A percentile compares a stretch with the other conserved stretches of the same genome.
Conservation (phyloP, 2,329 filamentous ascomycete species). For the Alternaria hordeiaustralica region DNA sequence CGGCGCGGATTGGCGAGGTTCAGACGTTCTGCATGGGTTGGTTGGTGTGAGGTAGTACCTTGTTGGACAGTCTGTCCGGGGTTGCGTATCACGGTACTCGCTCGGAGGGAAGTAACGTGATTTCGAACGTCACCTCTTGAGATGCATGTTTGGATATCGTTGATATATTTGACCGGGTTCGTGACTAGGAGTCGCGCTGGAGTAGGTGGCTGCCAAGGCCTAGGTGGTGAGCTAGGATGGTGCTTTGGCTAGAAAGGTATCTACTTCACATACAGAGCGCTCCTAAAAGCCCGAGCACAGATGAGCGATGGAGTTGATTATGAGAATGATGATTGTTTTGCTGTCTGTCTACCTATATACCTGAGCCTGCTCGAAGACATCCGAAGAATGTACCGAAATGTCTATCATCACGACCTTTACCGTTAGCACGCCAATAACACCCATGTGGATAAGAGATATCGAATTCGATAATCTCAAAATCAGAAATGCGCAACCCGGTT, state of each 20-base stretch:
- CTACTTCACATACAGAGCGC: neutral
- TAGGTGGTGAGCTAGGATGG: neutral
- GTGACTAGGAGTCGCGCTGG: neutral
- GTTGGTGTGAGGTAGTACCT: constrained; percentile 11
- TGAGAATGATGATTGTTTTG: neutral
- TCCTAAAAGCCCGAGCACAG: neutral
- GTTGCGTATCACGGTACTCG: constrained; percentile 2
- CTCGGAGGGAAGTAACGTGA: neutral
- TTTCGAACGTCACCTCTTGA: neutral
- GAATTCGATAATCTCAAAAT: neutral
- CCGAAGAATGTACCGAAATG: neutral
- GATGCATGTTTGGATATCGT: accelerated
- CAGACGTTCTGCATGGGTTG: neutral
- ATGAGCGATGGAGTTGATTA: neutral
- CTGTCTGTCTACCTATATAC: neutral
- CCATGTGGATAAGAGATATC: neutral
- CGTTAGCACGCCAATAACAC: neutral
- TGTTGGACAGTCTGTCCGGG: constrained; percentile 9
- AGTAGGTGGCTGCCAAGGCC: neutral
- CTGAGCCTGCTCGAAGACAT: neutral
- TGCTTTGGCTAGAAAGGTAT: neutral
- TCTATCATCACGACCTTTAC: neutral
- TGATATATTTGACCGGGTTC: accelerated
- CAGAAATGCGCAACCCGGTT: neutral
- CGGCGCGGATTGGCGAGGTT: neutral